A percentile compares a stretch with the other conserved stretches of the same genome.
These are phyloP conservation scores for Scopulariopsis brevicaulis DNA, from an alignment of 2,329 filamentous ascomycete species.

Conservation along the genomic window DNA sequence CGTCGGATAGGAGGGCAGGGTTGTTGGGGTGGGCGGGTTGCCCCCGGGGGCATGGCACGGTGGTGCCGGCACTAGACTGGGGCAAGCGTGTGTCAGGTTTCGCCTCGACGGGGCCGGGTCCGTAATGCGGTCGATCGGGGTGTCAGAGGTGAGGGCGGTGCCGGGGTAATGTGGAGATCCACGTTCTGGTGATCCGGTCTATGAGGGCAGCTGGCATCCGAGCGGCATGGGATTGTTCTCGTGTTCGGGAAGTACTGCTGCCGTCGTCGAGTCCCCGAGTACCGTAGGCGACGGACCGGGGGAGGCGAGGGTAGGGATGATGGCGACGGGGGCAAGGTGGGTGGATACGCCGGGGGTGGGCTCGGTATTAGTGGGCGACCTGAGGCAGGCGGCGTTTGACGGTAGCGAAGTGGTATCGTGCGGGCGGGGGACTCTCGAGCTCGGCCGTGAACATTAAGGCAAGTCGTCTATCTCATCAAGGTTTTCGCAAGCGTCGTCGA, in stretches of 20 bases:
- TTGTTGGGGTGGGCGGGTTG: not conserved
- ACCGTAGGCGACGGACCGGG: not conserved
- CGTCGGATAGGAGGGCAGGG: not conserved
- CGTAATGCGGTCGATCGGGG: conserved; percentile 21
- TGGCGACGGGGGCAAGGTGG: not conserved
- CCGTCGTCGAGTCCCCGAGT: not conserved
- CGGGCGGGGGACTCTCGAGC: not conserved
- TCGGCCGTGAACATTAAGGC: not conserved
- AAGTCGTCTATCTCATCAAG: not conserved
- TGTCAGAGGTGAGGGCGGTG: not conserved
- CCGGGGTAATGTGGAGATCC: not conserved
- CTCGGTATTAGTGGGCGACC: not conserved
- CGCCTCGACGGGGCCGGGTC: not conserved
- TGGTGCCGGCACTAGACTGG: not conserved
- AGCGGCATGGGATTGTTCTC: conserved; percentile 25
- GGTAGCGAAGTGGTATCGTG: not conserved
- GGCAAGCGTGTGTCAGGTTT: conserved; percentile 1
- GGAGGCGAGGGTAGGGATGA: not conserved
- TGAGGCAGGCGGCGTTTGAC: conserved; percentile 4
- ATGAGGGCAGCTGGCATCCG: conserved; percentile 41
- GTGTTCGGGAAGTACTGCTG: not conserved
- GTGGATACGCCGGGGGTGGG: not conserved
- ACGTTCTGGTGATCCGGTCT: conserved; percentile 24
- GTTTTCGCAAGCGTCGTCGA: not conserved
- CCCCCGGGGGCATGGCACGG: conserved; percentile 1